phyloP scores from a whole-genome alignment of 352 stramenopile genomes.

The Phytophthora cryptogea region DNA sequence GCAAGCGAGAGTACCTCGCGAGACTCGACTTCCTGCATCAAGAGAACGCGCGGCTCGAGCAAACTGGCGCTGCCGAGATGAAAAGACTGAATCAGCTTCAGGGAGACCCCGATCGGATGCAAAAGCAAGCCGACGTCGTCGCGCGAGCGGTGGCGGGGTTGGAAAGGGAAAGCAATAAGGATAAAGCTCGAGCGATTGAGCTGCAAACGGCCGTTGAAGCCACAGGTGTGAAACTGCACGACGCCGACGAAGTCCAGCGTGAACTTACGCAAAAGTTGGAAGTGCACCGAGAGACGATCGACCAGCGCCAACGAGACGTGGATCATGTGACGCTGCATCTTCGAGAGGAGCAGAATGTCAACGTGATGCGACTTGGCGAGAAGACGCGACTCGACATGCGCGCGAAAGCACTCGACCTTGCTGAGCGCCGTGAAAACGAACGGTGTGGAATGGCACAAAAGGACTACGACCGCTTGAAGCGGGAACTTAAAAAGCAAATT shows the following conservation, averaged over 20 bases:
- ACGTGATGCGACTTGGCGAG: conserved; percentile 70
- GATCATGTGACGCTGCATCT: conserved; percentile 88
- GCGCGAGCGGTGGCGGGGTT: conserved; percentile 76
- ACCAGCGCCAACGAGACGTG: conserved; percentile 91
- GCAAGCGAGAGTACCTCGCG: conserved; percentile 64
- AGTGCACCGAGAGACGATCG: conserved; percentile 89
- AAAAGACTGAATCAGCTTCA: conserved; percentile 72
- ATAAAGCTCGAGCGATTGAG: conserved; percentile 38
- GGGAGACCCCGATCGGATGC: conserved; percentile 79
- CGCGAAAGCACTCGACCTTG: conserved; percentile 53
- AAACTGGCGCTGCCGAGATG: conserved; percentile 43
- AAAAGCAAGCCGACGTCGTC: conserved; percentile 88
- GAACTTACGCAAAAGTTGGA: conserved; percentile 89
- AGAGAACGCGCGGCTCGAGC: conserved; percentile 70
- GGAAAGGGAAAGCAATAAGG: conserved; percentile 65
- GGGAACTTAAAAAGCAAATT: conserved; percentile 91
- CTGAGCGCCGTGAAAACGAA: conserved; percentile 65
- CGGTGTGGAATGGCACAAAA: conserved; percentile 67
- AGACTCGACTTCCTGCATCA: conserved; percentile 61
- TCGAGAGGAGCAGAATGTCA: conserved; percentile 84
- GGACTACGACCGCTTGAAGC: conserved; percentile 86
- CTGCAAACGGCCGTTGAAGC: conserved; percentile 46
- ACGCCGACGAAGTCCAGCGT: conserved; percentile 78
- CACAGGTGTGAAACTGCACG: conserved; percentile 62
- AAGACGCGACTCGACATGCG: conserved; percentile 76